A percentile compares a stretch with the other conserved stretches of the same genome.
Conservation (phyloP, 2,329 filamentous ascomycete genomes). For the Endoconidiophora polonica region DNA sequence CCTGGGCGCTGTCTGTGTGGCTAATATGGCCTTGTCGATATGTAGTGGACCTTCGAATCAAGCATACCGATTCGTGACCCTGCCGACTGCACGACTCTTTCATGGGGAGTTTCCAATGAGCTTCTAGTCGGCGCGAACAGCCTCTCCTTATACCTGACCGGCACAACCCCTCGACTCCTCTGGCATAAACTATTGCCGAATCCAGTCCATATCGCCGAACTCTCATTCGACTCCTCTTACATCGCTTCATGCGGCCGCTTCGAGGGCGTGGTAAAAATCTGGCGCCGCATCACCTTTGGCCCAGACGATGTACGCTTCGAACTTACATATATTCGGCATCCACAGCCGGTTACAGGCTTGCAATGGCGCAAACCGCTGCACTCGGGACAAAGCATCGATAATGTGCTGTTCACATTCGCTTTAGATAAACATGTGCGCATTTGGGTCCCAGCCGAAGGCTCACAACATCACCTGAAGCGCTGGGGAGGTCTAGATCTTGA, state of each 20-base stretch:
- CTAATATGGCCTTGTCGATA: background rate
- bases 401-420: constrained; percentile 81
- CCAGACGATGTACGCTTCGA: constrained; percentile 75
- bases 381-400: constrained; percentile 61
- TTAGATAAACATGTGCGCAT: constrained; percentile 64
- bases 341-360: constrained; percentile 58
- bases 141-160: constrained; percentile 50
- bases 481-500: constrained; percentile 69
- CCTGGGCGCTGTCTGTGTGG: background rate
- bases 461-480: constrained; percentile 52
- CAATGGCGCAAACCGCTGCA: constrained; percentile 74
- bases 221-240: constrained; percentile 76
- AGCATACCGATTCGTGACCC: constrained; percentile 30
- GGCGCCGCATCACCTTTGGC: constrained; percentile 75
- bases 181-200: constrained; percentile 66
- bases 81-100: constrained; percentile 35
- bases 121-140: constrained; percentile 58
- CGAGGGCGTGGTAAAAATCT: constrained; percentile 80
- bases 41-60: constrained; percentile 47
- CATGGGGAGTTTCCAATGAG: constrained; percentile 79
- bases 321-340: constrained; percentile 77
- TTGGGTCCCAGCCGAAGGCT: constrained; percentile 61
- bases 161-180: constrained; percentile 33
- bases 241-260: constrained; percentile 66
- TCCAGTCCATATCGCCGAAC: constrained; percentile 52